These are phyloP conservation scores for Cruciata laevipes DNA, from an alignment of 257 asterid species.

Conservation along the genomic window DNA sequence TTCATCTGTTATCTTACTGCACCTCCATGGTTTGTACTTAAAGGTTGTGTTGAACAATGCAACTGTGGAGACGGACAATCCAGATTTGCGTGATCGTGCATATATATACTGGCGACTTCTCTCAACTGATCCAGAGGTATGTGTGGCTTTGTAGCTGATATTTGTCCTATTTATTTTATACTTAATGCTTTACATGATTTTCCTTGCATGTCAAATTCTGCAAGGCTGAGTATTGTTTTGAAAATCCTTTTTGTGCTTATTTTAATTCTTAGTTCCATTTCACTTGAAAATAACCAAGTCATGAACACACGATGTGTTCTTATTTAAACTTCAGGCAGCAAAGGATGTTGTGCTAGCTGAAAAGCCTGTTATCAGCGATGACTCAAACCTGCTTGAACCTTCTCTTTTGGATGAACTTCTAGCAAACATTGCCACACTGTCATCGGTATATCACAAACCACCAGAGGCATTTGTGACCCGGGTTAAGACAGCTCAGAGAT, in stretches of 20 bases:
- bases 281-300: too few relatives aligned
- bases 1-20: not conserved
- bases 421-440: constrained; percentile 90
- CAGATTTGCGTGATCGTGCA: constrained; percentile 98
- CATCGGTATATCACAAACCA: constrained; percentile 97
- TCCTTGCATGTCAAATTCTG: not conserved
- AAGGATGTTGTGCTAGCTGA: constrained; percentile 98
- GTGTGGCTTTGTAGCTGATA: constrained; percentile 10
- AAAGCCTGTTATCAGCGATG: constrained; percentile 96
- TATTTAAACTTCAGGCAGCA: constrained; percentile 68
- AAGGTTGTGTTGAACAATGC: constrained; percentile 98
- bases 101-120: constrained; percentile 99
- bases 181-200: not conserved
- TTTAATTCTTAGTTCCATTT: not conserved
- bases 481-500: constrained; percentile 70
- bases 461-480: constrained; percentile 95
- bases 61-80: constrained; percentile 97
- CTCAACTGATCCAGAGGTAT: constrained; percentile 98
- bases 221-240: not conserved
- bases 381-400: constrained; percentile 86
- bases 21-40: constrained; percentile 15
- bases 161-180: not conserved
- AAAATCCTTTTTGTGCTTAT: not conserved
- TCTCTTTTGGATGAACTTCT: constrained; percentile 96
- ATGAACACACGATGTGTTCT: not conserved